phyloP scores from a whole-genome alignment of 2,329 filamentous ascomycete species.

The Xylariaceae sp. region DNA sequence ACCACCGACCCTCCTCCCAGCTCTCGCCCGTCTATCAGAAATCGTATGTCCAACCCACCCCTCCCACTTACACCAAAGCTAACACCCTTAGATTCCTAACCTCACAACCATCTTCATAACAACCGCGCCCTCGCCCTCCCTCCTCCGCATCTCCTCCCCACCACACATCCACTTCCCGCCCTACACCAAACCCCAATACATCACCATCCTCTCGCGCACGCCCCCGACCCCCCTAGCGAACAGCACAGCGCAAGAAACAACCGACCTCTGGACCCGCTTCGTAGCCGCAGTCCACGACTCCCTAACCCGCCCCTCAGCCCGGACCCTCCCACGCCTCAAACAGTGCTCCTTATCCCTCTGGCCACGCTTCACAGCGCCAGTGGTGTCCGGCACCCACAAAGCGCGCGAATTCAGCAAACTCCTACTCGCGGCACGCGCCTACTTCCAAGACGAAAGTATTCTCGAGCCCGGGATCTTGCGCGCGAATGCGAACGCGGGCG shows the following conservation, averaged over 20 bases:
- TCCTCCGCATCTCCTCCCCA: conserved; percentile 56
- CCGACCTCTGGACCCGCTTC: conserved; percentile 75
- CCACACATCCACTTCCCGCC: conserved; percentile 78
- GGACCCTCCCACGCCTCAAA: conserved; percentile 69
- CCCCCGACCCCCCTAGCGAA: conserved; percentile 44
- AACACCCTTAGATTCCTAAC: conserved; percentile 60
- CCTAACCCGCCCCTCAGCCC: conserved; percentile 70
- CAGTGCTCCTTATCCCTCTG: conserved; percentile 70
- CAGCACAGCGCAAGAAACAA: conserved; percentile 50
- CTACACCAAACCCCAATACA: conserved; percentile 75
- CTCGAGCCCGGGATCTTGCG: conserved; percentile 57
- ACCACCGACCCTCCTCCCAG: conserved; percentile 70
- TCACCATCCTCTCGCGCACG: conserved; percentile 62
- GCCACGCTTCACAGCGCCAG: conserved; percentile 76
- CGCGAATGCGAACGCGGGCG: not conserved
- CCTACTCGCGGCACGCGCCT: conserved; percentile 61
- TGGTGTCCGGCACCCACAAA: conserved; percentile 66
- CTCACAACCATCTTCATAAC: conserved; percentile 63
- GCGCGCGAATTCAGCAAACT: conserved; percentile 81
- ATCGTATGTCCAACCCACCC: conserved; percentile 48
- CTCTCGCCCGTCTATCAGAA: conserved; percentile 75
- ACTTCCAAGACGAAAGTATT: conserved; percentile 68
- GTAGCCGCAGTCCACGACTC: conserved; percentile 82
- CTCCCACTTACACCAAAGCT: conserved; percentile 1
- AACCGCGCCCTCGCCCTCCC: conserved; percentile 45